Evolutionary conservation across 805 yeast species (phyloP), one percentile per base, ranked within the genome.

Genomic region (Lipomyces yamadae): DNA sequence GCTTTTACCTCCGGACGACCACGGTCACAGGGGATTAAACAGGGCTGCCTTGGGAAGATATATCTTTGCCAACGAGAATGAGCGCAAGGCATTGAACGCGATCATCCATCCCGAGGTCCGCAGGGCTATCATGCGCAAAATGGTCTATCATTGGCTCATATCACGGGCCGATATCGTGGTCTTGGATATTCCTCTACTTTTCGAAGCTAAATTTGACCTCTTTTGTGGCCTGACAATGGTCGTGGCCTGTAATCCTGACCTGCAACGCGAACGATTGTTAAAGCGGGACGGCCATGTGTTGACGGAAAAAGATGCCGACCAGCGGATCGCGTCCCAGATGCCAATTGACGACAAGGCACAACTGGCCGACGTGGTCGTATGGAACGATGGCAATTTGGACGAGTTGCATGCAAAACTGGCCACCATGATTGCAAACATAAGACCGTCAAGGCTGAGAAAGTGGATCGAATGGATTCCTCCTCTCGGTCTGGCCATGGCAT

Each of bases 91-190:
- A 24, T 80, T 95, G 69, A 95, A 95, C 75, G 74, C 82, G 2
- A 87, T 95, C 11, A 91, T 93, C 0, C 99, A 95, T 75, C 97
- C 98, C 0, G 94, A 91, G 4, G 93, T 95, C 1, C 83, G 88
- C 56, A 79, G 83, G 70, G 89, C 85, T 57, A 91, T 94, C 74
- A 76, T 85, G 7, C 79, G 82, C 77, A 85, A 84, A 71, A 78
- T 91, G 0, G 48, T 88, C 1, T 66, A 71, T 61, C 84, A 85
- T 18, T 95, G 92, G 82, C 37, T 91, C 13, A 30, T 66, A 32
- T 69, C 76, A 8, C 86, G 91, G 13, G 75, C 85, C 56, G 76
- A 81, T 13, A 72, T 92, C 74, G 92, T 92, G 2, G 79, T 95
- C 0, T 77, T 95, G 59, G 99, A 95, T 74, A 94, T 96, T 2